Conservation (phyloP, 768 basidiomycete genomes). For the Lactarius indigo region DNA sequence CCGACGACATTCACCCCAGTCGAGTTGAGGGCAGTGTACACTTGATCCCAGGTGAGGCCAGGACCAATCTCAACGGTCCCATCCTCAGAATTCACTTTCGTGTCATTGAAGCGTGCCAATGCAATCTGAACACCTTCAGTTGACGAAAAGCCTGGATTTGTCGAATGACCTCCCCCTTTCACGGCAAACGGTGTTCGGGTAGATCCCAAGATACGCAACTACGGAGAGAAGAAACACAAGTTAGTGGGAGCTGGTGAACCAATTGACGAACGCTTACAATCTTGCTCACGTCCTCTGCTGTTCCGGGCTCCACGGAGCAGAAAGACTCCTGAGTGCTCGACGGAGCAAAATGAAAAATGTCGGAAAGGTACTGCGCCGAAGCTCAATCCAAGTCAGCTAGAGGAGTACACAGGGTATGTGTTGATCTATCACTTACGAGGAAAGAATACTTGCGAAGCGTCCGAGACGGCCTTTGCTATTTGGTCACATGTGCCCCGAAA, state of each 20-base stretch:
- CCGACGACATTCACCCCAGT: conserved; percentile 28
- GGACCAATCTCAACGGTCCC: conserved; percentile 25
- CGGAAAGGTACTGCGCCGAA: not conserved
- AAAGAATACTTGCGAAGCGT: not conserved
- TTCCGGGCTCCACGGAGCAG: conserved; percentile 27
- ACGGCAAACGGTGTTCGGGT: conserved; percentile 23
- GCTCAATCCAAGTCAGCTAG: conserved; percentile 5
- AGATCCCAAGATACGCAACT: conserved; percentile 14
- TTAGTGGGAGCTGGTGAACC: not conserved
- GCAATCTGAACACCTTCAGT: conserved; percentile 30
- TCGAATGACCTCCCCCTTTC: conserved; percentile 31
- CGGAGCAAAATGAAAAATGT: conserved; percentile 17
- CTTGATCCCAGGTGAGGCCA: conserved; percentile 31
- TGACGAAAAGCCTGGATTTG: conserved; percentile 29
- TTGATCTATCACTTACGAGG: not conserved
- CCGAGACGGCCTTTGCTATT: not conserved
- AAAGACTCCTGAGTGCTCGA: conserved; percentile 19
- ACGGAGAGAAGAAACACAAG: not conserved
- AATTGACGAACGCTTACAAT: conserved; percentile 14
- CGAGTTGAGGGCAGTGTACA: conserved; percentile 25
- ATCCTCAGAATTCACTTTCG: conserved; percentile 5
- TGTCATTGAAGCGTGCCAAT: conserved; percentile 26
- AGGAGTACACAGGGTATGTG: no score
- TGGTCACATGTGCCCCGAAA: not conserved
- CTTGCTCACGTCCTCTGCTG: conserved; percentile 20